phyloP scores from a whole-genome alignment of 2,329 filamentous ascomycete species.

The Corinectria fuckeliana region DNA sequence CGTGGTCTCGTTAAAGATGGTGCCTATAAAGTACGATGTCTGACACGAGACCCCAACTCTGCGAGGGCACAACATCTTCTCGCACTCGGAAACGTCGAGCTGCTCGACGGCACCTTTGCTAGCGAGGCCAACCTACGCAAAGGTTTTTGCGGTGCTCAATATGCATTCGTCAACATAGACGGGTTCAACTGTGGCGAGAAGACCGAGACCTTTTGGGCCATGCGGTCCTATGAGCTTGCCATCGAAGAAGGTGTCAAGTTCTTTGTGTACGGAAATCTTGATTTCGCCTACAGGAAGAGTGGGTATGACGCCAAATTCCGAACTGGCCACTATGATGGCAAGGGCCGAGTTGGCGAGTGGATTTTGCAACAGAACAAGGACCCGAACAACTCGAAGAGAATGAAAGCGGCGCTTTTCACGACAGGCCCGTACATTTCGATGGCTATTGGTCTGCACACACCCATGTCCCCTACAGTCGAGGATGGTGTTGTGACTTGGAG shows the following conservation, averaged over 20 bases:
- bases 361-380: slow-evolving; percentile 45
- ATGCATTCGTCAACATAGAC: slow-evolving; percentile 19
- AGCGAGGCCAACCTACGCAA: slow-evolving; percentile 5
- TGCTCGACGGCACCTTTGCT: slow-evolving; percentile 9
- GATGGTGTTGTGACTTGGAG: slow-evolving; percentile 22
- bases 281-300: slow-evolving; percentile 55
- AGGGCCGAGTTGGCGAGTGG: slow-evolving; percentile 53
- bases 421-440: slow-evolving; percentile 22
- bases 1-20: slow-evolving; percentile 9
- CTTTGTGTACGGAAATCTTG: slow-evolving; percentile 57
- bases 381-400: neutral
- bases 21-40: slow-evolving; percentile 8
- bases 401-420: slow-evolving; percentile 9
- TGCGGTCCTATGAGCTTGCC: slow-evolving; percentile 6
- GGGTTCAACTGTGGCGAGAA: slow-evolving; percentile 23
- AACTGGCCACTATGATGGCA: slow-evolving; percentile 56
- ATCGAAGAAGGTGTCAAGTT: slow-evolving; percentile 40
- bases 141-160: slow-evolving; percentile 1
- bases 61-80: neutral
- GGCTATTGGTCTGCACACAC: neutral
- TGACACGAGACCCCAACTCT: slow-evolving; percentile 11
- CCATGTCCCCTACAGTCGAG: neutral
- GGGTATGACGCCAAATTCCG: slow-evolving; percentile 54
- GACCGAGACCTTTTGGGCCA: slow-evolving; percentile 21
- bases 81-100: neutral